A percentile compares a stretch with the other conserved stretches of the same genome.
These are phyloP conservation scores for Penicillium janthinellum DNA, from an alignment of 2,329 filamentous ascomycete species.

Conservation along the genomic window DNA sequence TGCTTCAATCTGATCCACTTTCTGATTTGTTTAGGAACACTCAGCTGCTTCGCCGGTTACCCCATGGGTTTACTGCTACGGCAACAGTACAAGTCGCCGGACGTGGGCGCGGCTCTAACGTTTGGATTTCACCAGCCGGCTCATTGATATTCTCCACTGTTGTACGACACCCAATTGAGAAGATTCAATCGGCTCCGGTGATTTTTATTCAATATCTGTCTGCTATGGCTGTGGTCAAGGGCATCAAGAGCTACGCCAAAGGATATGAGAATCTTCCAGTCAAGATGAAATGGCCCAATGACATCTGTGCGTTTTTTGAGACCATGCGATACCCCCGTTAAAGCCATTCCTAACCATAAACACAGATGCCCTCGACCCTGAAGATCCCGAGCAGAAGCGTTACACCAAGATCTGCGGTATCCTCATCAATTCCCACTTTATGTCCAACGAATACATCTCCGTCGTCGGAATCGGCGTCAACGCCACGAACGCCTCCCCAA, in stretches of 20 bases:
- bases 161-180: slow-evolving; percentile 76
- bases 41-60: slow-evolving; percentile 72
- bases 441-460: slow-evolving; percentile 74
- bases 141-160: slow-evolving; percentile 85
- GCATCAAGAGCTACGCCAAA: slow-evolving; percentile 74
- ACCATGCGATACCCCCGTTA: too few relatives aligned
- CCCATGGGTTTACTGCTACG: slow-evolving; percentile 82
- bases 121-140: slow-evolving; percentile 91
- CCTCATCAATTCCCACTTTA: slow-evolving; percentile 84
- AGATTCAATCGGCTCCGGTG: slow-evolving; percentile 73
- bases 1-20: neutral
- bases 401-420: slow-evolving; percentile 95
- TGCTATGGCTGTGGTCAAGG: slow-evolving; percentile 82
- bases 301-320: slow-evolving; percentile 66
- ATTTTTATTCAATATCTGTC: slow-evolving; percentile 94
- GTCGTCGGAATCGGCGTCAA: slow-evolving; percentile 88
- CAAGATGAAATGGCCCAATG: slow-evolving; percentile 96
- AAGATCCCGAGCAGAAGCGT: slow-evolving; percentile 47
- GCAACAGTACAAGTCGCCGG: slow-evolving; percentile 88
- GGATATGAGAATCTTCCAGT: slow-evolving; percentile 77
- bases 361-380: slow-evolving; percentile 67
- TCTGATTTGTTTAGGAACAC: slow-evolving; percentile 63
- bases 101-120: slow-evolving; percentile 84
- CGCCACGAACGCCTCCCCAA: slow-evolving; percentile 78
- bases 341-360: neutral